Evolutionary conservation across 78 protist species (phyloP).

Genomic region (Chrysochromulina parva): DNA sequence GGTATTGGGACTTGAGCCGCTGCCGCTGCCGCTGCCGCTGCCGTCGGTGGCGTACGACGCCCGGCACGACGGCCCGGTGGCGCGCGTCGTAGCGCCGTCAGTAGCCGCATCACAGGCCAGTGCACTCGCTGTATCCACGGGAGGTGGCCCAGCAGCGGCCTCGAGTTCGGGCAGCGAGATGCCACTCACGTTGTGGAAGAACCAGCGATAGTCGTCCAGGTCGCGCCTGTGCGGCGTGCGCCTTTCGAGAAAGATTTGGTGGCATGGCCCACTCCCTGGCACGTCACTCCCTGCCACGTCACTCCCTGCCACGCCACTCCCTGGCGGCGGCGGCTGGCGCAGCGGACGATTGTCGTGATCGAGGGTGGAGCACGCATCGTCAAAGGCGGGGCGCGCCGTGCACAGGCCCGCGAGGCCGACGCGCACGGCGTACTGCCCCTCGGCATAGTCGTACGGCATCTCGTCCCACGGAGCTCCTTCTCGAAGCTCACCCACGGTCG

Average conservation of each 20-base stretch:
- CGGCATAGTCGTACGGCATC: background rate
- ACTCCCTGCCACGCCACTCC: no score
- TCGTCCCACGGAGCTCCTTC: background rate
- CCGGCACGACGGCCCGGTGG: no score
- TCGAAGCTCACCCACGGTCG: background rate
- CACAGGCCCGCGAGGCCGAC: background rate
- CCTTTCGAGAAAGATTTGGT: background rate
- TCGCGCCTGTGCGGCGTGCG: background rate
- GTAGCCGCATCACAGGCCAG: no score
- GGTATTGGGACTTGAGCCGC: no score
- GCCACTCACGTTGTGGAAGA: background rate
- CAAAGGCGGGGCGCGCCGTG: background rate
- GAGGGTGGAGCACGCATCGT: background rate
- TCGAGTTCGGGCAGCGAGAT: background rate
- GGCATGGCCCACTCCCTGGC: background rate
- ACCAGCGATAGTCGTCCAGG: background rate
- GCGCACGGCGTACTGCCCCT: background rate
- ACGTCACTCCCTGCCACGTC: no score
- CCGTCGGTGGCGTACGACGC: no score
- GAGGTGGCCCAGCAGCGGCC: no score
- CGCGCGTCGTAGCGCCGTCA: no score
- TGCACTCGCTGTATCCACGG: no score
- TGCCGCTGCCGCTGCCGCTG: no score
- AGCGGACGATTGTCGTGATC: no score
- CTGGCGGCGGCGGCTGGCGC: no score